These are phyloP conservation scores for Heterobasidion occidentale DNA, from an alignment of 1,284 basidiomycete genomes.

Conservation along the genomic window DNA sequence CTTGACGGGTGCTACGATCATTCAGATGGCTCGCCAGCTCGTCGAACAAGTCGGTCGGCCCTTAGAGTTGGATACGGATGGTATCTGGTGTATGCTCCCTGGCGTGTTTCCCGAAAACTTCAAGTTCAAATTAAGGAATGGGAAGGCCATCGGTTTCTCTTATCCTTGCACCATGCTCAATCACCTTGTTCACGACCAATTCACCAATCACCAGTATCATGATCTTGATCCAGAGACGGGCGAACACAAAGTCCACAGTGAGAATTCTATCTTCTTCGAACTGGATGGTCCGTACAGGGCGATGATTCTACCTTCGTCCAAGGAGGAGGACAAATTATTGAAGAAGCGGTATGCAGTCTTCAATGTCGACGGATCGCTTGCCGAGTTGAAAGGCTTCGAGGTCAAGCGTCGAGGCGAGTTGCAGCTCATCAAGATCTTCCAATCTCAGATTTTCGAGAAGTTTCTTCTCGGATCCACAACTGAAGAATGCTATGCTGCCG, in stretches of 20 bases:
- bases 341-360: constrained; percentile 99
- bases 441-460: constrained; percentile 97
- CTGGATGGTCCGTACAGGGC: constrained; percentile 98
- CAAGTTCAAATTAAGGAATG: constrained; percentile 85
- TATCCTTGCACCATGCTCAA: constrained; percentile 99
- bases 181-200: constrained; percentile 91
- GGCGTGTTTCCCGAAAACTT: constrained; percentile 98
- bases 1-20: constrained; percentile 97
- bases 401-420: constrained; percentile 97
- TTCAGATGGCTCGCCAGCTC: constrained; percentile 98
- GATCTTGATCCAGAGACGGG: constrained; percentile 83
- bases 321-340: constrained; percentile 97
- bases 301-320: constrained; percentile 98
- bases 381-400: constrained; percentile 98
- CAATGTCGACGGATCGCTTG: constrained; percentile 94
- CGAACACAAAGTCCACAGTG: constrained; percentile 82
- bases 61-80: constrained; percentile 97
- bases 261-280: constrained; percentile 99
- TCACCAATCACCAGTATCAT: constrained; percentile 99
- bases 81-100: constrained; percentile 99
- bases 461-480: constrained; percentile 91
- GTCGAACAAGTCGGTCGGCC: constrained; percentile 98
- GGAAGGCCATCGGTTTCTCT: constrained; percentile 88
- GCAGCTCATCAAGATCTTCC: constrained; percentile 99
- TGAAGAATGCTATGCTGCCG: constrained; percentile 92